Percentiles rank a stretch among this genome's conserved stretches.
Conservation (phyloP, 2,329 filamentous ascomycete species). For the Orbilia brochopaga region DNA sequence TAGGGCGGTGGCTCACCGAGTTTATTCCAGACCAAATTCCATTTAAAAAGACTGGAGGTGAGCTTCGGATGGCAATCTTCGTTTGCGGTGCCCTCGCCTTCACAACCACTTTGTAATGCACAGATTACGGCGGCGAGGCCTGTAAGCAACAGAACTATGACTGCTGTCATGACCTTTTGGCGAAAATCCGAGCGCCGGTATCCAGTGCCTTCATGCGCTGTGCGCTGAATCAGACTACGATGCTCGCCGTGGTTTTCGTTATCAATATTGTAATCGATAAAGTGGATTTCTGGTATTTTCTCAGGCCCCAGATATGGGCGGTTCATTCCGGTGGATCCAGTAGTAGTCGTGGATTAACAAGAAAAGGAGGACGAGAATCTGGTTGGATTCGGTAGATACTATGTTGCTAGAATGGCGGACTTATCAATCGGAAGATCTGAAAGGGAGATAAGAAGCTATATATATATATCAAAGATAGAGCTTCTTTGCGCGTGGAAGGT, state of each 20-base stretch:
- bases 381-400: too few relatives aligned
- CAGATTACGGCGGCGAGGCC: conserved; percentile 22
- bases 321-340: conserved; percentile 8
- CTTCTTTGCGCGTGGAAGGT: too few relatives aligned
- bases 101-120: conserved; percentile 22
- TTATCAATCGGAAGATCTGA: too few relatives aligned
- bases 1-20: not conserved
- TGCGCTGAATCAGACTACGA: conserved; percentile 12
- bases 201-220: conserved; percentile 6
- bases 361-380: too few relatives aligned
- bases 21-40: conserved; percentile 1
- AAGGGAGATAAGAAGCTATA: too few relatives aligned
- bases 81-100: not conserved
- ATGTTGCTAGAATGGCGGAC: too few relatives aligned
- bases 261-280: conserved; percentile 18
- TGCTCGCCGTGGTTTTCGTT: conserved; percentile 23
- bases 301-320: conserved; percentile 13
- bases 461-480: too few relatives aligned
- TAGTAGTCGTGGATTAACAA: too few relatives aligned
- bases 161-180: conserved; percentile 11
- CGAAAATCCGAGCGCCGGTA: conserved; percentile 12
- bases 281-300: conserved; percentile 34
- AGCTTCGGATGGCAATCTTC: not conserved
- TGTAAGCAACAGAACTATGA: conserved; percentile 16
- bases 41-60: conserved; percentile 8